Evolutionary conservation across 2,329 filamentous ascomycete species (phyloP).

Genomic region (Achaetomium macrosporum): DNA sequence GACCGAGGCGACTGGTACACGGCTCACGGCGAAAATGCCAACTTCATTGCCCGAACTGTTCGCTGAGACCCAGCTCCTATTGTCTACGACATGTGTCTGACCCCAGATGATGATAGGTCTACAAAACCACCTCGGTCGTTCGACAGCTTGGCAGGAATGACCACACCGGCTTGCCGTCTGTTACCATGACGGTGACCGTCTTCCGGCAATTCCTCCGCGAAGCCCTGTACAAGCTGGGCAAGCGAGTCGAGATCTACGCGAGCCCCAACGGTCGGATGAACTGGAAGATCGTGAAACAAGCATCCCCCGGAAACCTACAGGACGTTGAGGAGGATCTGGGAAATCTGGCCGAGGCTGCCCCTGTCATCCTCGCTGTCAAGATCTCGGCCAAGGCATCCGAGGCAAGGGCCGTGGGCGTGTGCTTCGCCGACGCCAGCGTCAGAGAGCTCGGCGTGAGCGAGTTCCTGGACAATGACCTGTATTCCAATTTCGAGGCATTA

Average conservation of each 20-base stretch:
- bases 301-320: slow-evolving; percentile 92
- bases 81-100: not conserved
- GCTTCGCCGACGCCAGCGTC: slow-evolving; percentile 95
- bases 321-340: slow-evolving; percentile 95
- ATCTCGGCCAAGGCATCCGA: slow-evolving; percentile 82
- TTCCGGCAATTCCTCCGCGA: slow-evolving; percentile 95
- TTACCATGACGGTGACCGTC: slow-evolving; percentile 91
- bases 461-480: slow-evolving; percentile 97
- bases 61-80: slow-evolving; percentile 20
- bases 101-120: slow-evolving; percentile 53
- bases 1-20: slow-evolving; percentile 95
- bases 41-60: slow-evolving; percentile 74
- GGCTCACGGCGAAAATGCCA: slow-evolving; percentile 80
- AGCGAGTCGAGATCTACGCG: slow-evolving; percentile 85
- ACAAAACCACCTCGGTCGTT: slow-evolving; percentile 95
- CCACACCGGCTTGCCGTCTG: slow-evolving; percentile 79
- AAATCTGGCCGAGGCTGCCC: slow-evolving; percentile 76
- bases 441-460: slow-evolving; percentile 94
- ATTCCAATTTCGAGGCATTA: slow-evolving; percentile 94
- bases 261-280: slow-evolving; percentile 71
- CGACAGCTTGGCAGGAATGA: slow-evolving; percentile 81
- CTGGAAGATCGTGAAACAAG: slow-evolving; percentile 88
- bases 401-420: slow-evolving; percentile 82
- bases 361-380: slow-evolving; percentile 93
- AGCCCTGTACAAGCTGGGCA: slow-evolving; percentile 84